These are phyloP conservation scores for Meripilus lineatus DNA, from an alignment of 1,284 basidiomycete species.

Conservation along the genomic window DNA sequence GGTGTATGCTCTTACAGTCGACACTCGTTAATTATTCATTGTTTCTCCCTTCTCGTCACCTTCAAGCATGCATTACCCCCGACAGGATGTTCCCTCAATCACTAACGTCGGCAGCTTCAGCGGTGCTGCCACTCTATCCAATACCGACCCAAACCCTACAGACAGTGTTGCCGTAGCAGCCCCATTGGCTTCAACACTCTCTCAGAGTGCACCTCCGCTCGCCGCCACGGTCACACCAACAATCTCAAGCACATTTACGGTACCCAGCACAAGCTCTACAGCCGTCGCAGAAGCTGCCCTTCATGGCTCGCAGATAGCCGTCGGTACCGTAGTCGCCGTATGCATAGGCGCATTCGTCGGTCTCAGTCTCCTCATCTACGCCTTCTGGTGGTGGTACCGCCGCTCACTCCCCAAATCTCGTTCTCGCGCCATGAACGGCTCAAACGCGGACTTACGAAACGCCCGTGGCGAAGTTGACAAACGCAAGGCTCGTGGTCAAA, in stretches of 20 bases:
- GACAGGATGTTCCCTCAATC: neutral
- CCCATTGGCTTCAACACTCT: neutral
- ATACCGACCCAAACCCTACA: too few relatives aligned
- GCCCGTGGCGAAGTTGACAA: slow-evolving; percentile 17
- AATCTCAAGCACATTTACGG: slow-evolving; percentile 9
- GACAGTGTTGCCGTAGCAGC: slow-evolving; percentile 7
- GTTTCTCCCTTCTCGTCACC: neutral
- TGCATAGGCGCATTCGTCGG: slow-evolving; percentile 29
- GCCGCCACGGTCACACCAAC: slow-evolving; percentile 9
- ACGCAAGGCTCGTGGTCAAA: slow-evolving; percentile 14
- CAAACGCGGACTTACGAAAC: slow-evolving; percentile 17
- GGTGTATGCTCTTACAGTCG: slow-evolving; percentile 23
- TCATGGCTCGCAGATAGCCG: slow-evolving; percentile 17
- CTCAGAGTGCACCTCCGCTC: neutral
- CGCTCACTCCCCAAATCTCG: slow-evolving; percentile 13
- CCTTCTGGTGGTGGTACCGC: slow-evolving; percentile 24
- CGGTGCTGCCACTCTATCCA: too few relatives aligned
- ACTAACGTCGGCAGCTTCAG: neutral
- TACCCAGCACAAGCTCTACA: slow-evolving; percentile 11
- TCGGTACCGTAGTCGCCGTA: slow-evolving; percentile 30
- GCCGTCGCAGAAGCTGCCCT: slow-evolving; percentile 12
- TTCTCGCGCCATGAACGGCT: slow-evolving; percentile 10
- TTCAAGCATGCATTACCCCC: neutral
- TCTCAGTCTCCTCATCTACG: slow-evolving; percentile 22
- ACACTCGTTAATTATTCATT: slow-evolving; percentile 23